Evolutionary conservation across 1,284 basidiomycete species (phyloP).

Genomic region (Schizophyllum commune): DNA sequence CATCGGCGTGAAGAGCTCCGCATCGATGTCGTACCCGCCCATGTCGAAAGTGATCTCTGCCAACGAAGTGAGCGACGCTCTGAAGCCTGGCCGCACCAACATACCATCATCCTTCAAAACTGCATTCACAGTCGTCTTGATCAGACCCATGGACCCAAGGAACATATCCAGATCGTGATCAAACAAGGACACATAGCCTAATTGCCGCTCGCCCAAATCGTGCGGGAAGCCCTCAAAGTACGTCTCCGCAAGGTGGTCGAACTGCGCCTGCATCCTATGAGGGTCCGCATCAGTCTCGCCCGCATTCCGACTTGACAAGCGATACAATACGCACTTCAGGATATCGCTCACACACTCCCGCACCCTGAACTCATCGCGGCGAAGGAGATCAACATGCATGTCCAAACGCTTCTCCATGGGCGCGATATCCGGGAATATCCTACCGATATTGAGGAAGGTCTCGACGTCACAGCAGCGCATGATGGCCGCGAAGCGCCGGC

Average conservation of each 20-base stretch:
- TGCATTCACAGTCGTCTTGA: slow-evolving; percentile 74
- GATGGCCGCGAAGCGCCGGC: slow-evolving; percentile 82
- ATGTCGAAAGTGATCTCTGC: slow-evolving; percentile 68
- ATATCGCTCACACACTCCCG: slow-evolving; percentile 88
- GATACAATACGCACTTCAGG: slow-evolving; percentile 51
- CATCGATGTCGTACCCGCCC: slow-evolving; percentile 65
- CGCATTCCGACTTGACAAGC: no score
- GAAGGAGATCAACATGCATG: slow-evolving; percentile 79
- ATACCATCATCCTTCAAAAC: slow-evolving; percentile 77
- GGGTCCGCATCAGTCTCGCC: no score
- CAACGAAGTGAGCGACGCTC: background rate
- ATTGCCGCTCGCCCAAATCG: slow-evolving; percentile 82
- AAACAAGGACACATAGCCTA: slow-evolving; percentile 74
- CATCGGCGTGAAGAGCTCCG: slow-evolving; percentile 72
- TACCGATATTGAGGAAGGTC: slow-evolving; percentile 78
- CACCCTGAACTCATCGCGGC: slow-evolving; percentile 87
- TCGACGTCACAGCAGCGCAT: slow-evolving; percentile 74
- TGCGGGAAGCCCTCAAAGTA: slow-evolving; percentile 77
- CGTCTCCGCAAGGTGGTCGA: slow-evolving; percentile 83
- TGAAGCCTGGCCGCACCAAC: no score
- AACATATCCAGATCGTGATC: slow-evolving; percentile 92
- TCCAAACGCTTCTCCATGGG: slow-evolving; percentile 90
- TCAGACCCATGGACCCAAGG: slow-evolving; percentile 80
- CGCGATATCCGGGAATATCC: slow-evolving; percentile 77
- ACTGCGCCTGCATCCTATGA: slow-evolving; percentile 80